Percentiles rank a stretch among this genome's conserved stretches.
phyloP scores from a whole-genome alignment of 768 basidiomycete genomes.

The Udeniomyces megalosporus region DNA sequence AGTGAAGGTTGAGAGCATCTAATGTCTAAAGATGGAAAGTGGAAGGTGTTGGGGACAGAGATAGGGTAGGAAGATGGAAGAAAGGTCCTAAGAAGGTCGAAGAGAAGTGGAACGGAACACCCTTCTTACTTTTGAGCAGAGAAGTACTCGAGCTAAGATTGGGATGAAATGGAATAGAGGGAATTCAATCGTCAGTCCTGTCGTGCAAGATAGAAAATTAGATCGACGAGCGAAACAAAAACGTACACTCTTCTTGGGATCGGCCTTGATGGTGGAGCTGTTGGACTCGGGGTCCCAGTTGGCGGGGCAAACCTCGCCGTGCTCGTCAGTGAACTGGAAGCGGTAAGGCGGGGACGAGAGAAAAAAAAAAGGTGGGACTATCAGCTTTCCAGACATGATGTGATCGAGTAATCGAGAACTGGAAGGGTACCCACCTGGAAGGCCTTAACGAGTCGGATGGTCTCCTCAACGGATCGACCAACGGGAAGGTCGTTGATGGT shows the following conservation, averaged over 20 bases:
- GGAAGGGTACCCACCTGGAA: constrained; percentile 54
- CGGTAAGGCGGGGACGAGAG: too few relatives aligned
- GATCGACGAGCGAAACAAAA: not conserved
- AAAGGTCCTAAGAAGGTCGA: constrained; percentile 12
- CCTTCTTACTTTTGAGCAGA: constrained; percentile 23
- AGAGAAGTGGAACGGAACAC: not conserved
- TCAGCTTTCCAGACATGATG: too few relatives aligned
- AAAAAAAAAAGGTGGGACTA: too few relatives aligned
- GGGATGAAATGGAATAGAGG: too few relatives aligned
- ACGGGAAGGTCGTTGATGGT: constrained; percentile 86
- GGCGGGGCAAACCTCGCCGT: constrained; percentile 58
- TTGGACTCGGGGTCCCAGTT: constrained; percentile 64
- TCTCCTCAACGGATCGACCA: constrained; percentile 90
- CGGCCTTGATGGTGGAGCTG: constrained; percentile 59
- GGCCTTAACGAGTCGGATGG: constrained; percentile 73
- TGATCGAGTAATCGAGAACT: not conserved
- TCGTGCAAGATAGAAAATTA: too few relatives aligned
- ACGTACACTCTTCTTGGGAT: constrained; percentile 24
- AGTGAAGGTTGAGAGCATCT: not conserved
- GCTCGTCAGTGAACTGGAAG: constrained; percentile 39
- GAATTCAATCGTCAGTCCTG: too few relatives aligned
- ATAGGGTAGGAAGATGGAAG: constrained; percentile 36
- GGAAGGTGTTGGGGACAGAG: constrained; percentile 38
- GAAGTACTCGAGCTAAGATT: constrained; percentile 70
- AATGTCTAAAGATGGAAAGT: not conserved